Evolutionary conservation across 2,329 filamentous ascomycete species (phyloP), one percentile per base, ranked within the genome.

Genomic region (Moelleriella libera): DNA sequence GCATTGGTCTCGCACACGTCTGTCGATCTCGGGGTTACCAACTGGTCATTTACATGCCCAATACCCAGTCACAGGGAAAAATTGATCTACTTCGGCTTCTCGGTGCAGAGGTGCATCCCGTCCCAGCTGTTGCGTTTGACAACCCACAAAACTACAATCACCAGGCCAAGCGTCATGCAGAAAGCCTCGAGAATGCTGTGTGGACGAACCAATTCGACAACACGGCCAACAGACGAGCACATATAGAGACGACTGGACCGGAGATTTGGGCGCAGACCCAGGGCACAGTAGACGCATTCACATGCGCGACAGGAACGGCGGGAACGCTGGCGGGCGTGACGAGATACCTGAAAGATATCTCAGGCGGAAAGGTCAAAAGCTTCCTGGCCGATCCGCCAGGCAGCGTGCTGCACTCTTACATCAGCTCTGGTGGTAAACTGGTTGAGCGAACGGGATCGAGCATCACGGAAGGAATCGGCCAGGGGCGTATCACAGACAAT

Each of bases 191-290:
- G 12, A 92, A 92, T 58, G 88, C 90, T 7, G 89, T 97, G 11
- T 98, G 92, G 92, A 98, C 92, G 43, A 94, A 98, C 68, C 92
- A 98, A 69, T 98, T 98, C 68, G 92, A 98, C 65, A 98, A 98
- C 70, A 81, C 76, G 46, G 92, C 92, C 47, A 98, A 98, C 68
- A 78, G 92, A 46, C 82, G 85, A 59, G 92, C 92, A 44, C 92
- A 98, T 63, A 83, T 97, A 56, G 90, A 96, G 71, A 97, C 90
- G 2, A 98, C 92, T 0, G 92, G 92, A 0, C 92, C 92, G 0
- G 92, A 98, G 68, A 95, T 98, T 61, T 98, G 92, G 92, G 71
- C 81, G 30, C 92, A 98, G 72, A 97, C 92, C 0, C 68, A 63
- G 2, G 90, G 92, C 37, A 82, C 82, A 53, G 68, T 98, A 28